These are phyloP conservation scores for Malassezia vespertilionis DNA, from an alignment of 1,284 basidiomycete species.

Conservation along the genomic window DNA sequence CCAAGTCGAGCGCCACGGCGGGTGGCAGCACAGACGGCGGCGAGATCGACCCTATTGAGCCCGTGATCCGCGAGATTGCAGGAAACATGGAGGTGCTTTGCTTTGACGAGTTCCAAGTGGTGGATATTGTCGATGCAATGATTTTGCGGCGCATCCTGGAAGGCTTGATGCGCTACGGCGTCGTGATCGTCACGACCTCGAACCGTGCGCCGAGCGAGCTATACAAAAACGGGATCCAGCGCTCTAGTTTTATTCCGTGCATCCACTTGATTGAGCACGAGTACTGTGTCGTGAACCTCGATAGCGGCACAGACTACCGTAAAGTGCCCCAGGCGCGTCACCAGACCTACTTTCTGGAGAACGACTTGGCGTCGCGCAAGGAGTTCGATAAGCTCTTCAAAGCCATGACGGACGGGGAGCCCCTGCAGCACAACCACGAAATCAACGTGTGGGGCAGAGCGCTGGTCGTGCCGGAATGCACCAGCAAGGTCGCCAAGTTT, in stretches of 20 bases:
- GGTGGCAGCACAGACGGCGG: constrained; percentile 18
- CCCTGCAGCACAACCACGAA: constrained; percentile 58
- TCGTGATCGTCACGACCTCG: constrained; percentile 88
- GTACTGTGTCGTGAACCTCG: constrained; percentile 77
- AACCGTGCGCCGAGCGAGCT: constrained; percentile 95
- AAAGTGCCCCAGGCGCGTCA: constrained; percentile 53
- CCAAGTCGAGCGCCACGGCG: constrained; percentile 1
- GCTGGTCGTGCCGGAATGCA: constrained; percentile 58
- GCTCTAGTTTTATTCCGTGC: constrained; percentile 87
- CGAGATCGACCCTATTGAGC: constrained; percentile 68
- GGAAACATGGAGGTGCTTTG: constrained; percentile 62
- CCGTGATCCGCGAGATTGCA: constrained; percentile 80
- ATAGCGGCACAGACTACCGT: constrained; percentile 74
- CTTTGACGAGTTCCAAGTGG: constrained; percentile 98
- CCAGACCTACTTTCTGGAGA: constrained; percentile 78
- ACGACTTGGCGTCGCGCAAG: constrained; percentile 56
- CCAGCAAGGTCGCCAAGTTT: constrained; percentile 66
- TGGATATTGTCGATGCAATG: constrained; percentile 98
- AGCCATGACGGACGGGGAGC: constrained; percentile 57
- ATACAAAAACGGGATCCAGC: constrained; percentile 97
- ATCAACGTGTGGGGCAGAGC: constrained; percentile 80
- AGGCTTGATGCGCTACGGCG: constrained; percentile 70
- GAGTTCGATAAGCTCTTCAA: constrained; percentile 75
- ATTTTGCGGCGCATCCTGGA: constrained; percentile 82
- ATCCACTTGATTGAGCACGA: constrained; percentile 82